phyloP scores from a whole-genome alignment of 176 grass and related monocot species.

The Zea luxurians region DNA sequence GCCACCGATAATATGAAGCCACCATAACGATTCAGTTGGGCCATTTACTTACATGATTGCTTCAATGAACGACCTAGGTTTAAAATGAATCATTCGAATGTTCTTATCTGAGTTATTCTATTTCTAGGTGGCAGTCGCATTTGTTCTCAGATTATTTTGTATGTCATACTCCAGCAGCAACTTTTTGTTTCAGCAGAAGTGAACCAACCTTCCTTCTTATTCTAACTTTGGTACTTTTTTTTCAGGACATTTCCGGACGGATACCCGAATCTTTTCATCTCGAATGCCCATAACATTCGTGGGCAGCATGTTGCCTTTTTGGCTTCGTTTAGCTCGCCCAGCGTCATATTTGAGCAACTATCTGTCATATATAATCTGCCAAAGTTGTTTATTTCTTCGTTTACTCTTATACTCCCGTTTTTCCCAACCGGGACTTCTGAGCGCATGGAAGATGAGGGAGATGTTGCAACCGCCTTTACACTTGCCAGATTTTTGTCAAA shows the following conservation, averaged over 20 bases:
- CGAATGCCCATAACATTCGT: conserved; percentile 72
- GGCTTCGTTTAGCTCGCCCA: conserved; percentile 88
- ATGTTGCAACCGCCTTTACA: conserved; percentile 89
- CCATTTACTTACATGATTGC: neutral
- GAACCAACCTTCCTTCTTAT: neutral
- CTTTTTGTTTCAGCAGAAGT: conserved; percentile 17
- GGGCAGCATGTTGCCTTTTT: conserved; percentile 89
- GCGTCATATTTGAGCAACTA: conserved; percentile 96
- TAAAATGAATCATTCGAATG: neutral
- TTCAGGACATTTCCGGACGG: conserved; percentile 83
- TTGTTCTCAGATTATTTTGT: conserved; percentile 7
- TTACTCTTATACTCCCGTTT: conserved; percentile 89
- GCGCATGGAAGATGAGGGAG: conserved; percentile 94
- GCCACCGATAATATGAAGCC: neutral
- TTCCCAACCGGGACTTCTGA: conserved; percentile 96
- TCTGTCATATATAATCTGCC: conserved; percentile 88
- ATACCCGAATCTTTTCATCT: conserved; percentile 93
- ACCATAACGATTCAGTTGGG: neutral
- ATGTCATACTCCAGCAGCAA: neutral
- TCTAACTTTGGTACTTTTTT: conserved; percentile 19
- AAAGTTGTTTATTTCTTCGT: conserved; percentile 80
- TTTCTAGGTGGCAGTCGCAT: neutral
- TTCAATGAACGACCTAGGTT: neutral
- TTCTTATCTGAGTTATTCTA: neutral
- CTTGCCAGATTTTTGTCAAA: conserved; percentile 84